These are phyloP conservation scores for Cladochytrium replicatum DNA, from an alignment of 192 early-diverging fungal genomes.

Conservation along the genomic window DNA sequence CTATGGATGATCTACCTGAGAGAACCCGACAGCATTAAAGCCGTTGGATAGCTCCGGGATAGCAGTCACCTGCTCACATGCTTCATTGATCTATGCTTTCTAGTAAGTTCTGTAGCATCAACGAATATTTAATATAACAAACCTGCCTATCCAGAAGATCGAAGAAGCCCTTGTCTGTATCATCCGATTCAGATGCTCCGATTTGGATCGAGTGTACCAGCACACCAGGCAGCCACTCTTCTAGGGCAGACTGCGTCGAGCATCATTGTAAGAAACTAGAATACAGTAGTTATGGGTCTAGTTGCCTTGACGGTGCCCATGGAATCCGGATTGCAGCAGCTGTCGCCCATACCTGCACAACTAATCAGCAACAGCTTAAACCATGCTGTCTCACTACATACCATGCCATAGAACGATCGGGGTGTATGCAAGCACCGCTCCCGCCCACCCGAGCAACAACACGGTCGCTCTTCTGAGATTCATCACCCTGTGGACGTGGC, in stretches of 20 bases:
- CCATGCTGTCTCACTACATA: too few species aligned
- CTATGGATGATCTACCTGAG: conserved; percentile 42
- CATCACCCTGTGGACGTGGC: too few species aligned
- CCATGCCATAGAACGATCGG: too few species aligned
- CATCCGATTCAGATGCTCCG: conserved; percentile 53
- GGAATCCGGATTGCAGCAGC: conserved; percentile 42
- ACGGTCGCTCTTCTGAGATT: too few species aligned
- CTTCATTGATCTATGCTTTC: conserved; percentile 48
- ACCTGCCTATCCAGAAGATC: conserved; percentile 73
- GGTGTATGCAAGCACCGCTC: too few species aligned
- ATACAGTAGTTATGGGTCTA: conserved; percentile 15
- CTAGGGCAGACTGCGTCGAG: conserved; percentile 25
- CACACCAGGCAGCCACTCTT: conserved; percentile 45
- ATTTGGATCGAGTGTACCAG: conserved; percentile 72
- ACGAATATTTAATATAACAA: not conserved
- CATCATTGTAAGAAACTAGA: conserved; percentile 36
- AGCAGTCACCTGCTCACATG: conserved; percentile 55
- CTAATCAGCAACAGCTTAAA: too few species aligned
- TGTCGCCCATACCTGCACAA: conserved; percentile 19
- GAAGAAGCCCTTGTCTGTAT: conserved; percentile 76
- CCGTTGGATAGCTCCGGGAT: conserved; percentile 56
- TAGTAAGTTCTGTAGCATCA: not conserved
- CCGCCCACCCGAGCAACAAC: too few species aligned
- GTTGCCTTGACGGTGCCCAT: conserved; percentile 6
- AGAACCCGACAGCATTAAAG: conserved; percentile 90